These are phyloP conservation scores for Rhododendron simsii DNA, from an alignment of 148 eudicot genomes.

Conservation along the genomic window DNA sequence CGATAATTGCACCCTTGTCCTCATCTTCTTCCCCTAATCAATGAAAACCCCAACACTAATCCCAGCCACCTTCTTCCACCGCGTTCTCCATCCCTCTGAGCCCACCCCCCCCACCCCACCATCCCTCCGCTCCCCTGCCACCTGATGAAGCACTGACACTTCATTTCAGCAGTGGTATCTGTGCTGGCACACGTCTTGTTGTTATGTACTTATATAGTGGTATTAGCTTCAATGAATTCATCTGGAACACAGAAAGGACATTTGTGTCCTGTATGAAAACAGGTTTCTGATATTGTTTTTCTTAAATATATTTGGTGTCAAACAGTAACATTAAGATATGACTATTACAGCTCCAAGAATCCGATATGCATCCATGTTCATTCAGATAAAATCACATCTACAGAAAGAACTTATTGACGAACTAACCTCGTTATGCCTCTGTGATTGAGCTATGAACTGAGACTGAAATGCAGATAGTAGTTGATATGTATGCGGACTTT, in stretches of 20 bases:
- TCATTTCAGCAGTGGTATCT: background rate
- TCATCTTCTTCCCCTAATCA: constrained; percentile 1
- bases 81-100: background rate
- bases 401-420: background rate
- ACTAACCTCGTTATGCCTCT: background rate
- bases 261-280: background rate
- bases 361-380: background rate
- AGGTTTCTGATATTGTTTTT: background rate
- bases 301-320: background rate
- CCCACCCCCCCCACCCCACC: background rate
- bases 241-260: background rate
- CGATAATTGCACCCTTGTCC: background rate
- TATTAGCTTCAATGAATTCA: background rate
- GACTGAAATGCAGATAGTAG: background rate
- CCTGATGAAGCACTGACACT: background rate
- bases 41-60: background rate
- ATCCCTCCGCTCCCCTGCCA: background rate
- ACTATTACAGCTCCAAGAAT: background rate
- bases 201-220: background rate
- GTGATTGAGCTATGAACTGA: background rate
- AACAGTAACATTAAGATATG: background rate
- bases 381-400: background rate
- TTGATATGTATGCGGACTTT: background rate
- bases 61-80: background rate
- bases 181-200: background rate